Evolutionary conservation across 1,284 basidiomycete species (phyloP).

Genomic region (Trichosporon coremiiforme): DNA sequence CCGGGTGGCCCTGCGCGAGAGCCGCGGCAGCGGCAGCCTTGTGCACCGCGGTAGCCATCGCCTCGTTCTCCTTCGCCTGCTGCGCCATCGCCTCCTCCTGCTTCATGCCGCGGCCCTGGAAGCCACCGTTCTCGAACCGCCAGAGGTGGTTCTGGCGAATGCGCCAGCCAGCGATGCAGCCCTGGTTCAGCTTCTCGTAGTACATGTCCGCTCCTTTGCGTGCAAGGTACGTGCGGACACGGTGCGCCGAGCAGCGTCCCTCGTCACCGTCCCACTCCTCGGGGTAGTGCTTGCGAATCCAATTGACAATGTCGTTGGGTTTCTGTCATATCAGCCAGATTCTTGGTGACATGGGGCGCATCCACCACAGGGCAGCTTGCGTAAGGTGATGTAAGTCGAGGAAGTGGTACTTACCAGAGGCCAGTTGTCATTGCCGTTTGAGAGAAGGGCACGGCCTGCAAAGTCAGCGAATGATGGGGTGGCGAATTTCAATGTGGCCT

Average conservation of each 20-base stretch:
- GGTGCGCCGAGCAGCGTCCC: conserved; percentile 53
- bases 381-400: neutral
- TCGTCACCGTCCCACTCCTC: conserved; percentile 55
- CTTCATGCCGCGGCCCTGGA: conserved; percentile 55
- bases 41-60: conserved; percentile 45
- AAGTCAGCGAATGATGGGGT: conserved; percentile 12
- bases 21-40: conserved; percentile 53
- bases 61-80: conserved; percentile 49
- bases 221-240: conserved; percentile 54
- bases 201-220: conserved; percentile 57
- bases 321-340: conserved; percentile 41
- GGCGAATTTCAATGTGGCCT: conserved; percentile 16
- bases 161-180: conserved; percentile 52
- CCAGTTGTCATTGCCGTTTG: conserved; percentile 56
- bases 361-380: neutral
- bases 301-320: conserved; percentile 56
- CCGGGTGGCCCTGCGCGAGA: conserved; percentile 51
- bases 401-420: conserved; percentile 44
- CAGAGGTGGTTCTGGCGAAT: conserved; percentile 55
- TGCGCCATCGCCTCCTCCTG: conserved; percentile 53
- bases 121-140: conserved; percentile 54
- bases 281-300: conserved; percentile 54
- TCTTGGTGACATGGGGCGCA: neutral
- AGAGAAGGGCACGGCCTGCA: conserved; percentile 48
- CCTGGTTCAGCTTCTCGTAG: conserved; percentile 55